Evolutionary conservation across 192 early-diverging fungal genomes (phyloP).

Genomic region (Chytriomyces confervae): DNA sequence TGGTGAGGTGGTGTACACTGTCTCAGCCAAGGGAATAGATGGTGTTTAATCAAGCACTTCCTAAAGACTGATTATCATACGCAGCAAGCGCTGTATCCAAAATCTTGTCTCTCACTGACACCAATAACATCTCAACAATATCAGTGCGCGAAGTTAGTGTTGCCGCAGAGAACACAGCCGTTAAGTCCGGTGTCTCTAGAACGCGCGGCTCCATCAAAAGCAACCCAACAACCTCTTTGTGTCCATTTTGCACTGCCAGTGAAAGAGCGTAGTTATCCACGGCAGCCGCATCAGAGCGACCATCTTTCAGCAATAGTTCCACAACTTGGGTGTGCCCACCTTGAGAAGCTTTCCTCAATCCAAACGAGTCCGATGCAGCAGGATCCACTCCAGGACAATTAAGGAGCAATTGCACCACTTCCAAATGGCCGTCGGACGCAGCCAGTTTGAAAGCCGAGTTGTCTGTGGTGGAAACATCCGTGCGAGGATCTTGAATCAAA

Average conservation of each 20-base stretch:
- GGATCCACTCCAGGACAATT: not conserved
- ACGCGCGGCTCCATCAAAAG: slow-evolving; percentile 9
- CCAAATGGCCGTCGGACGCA: not conserved
- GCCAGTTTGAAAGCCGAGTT: not conserved
- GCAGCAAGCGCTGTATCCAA: too few species aligned
- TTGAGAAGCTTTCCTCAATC: not conserved
- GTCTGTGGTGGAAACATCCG: not conserved
- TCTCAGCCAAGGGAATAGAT: too few species aligned
- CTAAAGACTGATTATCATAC: too few species aligned
- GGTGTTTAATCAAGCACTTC: too few species aligned
- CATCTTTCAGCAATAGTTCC: not conserved
- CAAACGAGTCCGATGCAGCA: not conserved
- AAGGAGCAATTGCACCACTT: not conserved
- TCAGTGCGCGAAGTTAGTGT: too few species aligned
- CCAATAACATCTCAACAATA: too few species aligned
- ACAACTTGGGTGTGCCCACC: not conserved
- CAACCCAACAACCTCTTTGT: not conserved
- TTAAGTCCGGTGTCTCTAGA: too few species aligned
- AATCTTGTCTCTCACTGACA: too few species aligned
- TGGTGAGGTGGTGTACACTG: too few species aligned
- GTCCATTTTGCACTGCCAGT: not conserved
- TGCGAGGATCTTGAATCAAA: not conserved
- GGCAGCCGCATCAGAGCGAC: not conserved
- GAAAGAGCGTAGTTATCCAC: slow-evolving; percentile 22
- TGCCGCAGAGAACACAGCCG: too few species aligned